A percentile compares a stretch with the other conserved stretches of the same genome.
phyloP scores from a whole-genome alignment of 352 stramenopile genomes.

The Phytophthora cryptogea region DNA sequence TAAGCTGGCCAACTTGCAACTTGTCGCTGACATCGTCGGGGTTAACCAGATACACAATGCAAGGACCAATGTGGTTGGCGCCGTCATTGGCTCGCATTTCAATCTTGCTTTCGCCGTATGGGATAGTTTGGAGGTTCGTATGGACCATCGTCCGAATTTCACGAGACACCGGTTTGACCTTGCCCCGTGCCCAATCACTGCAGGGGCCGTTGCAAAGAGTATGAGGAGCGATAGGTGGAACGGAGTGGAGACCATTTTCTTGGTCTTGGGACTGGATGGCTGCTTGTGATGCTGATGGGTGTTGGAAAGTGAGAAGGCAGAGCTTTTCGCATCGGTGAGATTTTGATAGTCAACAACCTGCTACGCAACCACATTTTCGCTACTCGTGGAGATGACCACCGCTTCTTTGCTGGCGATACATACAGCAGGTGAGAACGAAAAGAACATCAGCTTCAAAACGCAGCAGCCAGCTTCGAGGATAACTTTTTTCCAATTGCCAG shows the following conservation, averaged over 20 bases:
- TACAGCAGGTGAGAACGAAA: not conserved
- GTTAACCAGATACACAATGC: conserved; percentile 42
- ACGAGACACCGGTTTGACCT: conserved; percentile 39
- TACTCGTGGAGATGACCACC: not conserved
- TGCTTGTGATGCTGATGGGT: conserved; percentile 6
- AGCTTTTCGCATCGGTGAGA: not conserved
- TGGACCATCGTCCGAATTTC: conserved; percentile 44
- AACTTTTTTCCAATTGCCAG: not conserved
- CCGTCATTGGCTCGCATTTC: conserved; percentile 46
- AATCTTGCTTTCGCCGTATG: conserved; percentile 39
- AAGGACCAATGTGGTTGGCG: conserved; percentile 49
- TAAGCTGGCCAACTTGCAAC: conserved; percentile 34
- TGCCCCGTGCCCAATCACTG: conserved; percentile 37
- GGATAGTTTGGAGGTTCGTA: conserved; percentile 35
- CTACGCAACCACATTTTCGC: conserved; percentile 1
- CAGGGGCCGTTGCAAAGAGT: not conserved
- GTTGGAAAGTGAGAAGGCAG: conserved; percentile 19
- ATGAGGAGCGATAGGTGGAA: conserved; percentile 5
- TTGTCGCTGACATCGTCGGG: conserved; percentile 32
- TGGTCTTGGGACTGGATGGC: not conserved
- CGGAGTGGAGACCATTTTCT: conserved; percentile 12
- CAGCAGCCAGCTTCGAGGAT: not conserved
- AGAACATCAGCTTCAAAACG: not conserved
- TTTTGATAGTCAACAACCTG: not conserved
- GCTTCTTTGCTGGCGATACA: not conserved